Evolutionary conservation across 2,329 filamentous ascomycete genomes (phyloP), one percentile per base, ranked within the genome.

Genomic region (Ascochyta viciae-villosae): DNA sequence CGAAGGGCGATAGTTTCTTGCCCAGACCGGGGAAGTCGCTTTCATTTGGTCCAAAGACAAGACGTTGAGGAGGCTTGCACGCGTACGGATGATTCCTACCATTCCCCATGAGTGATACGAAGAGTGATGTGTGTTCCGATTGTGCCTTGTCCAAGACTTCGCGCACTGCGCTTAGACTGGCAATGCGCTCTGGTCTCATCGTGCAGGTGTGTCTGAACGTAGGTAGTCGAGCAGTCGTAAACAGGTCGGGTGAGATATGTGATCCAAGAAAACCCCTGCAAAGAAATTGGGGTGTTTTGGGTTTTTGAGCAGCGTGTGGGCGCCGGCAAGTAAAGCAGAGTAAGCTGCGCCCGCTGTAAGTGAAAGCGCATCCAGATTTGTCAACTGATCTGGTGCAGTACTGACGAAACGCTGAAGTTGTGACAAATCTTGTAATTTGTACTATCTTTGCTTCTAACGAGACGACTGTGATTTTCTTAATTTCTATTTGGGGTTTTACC

Each of bases 1-100:
- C 39, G 35, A 62, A 62, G 3, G 62, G 58, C 10, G 60, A 57
- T 9, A 52, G 24, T 12, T 49, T 60, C 31, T 51, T 60, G 31
- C 58, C 58, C 4, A 61, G 34, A 8, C 23, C 27, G 10, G 62
- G 60, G n/a, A 56, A 61, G 23, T 59, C 52, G 6, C 9, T 19
- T 6, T 62, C 50, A 1, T 37, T 10, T 6, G n/a, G 40, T 7
- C 52, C 52, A 24, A 55, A 55, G 23, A 22, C 4, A 5, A 29
- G 26, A 19, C 46, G 52, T 12, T 5, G 8, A 6, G 40, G 7
- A 10, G 19, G 40, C 6, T 38, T 50, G 24, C 42, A 48, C 26
- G 46, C 46, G 8, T 50, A 49, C 4, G 58, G 45, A 1, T 4
- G 34, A n/a, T 61, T 50, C 15, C 53, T 57, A 31, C 45, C 37